A percentile compares a stretch with the other conserved stretches of the same genome.
Evolutionary conservation across 768 basidiomycete species (phyloP).

Genomic region (Hysterangium stoloniferum): DNA sequence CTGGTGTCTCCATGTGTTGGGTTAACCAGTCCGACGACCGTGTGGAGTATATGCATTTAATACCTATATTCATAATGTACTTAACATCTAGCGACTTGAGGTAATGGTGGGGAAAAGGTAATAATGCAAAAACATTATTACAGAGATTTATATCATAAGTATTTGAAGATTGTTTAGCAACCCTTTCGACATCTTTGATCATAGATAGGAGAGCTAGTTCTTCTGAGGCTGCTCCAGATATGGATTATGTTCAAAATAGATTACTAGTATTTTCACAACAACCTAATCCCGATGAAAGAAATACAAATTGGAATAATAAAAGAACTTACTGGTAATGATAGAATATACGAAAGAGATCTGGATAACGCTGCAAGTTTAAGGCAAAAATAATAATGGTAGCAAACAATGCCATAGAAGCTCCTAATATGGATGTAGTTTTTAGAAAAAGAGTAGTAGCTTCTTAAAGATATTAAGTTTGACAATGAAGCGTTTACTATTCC

Average conservation of each 20-base stretch:
- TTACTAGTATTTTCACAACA: neutral
- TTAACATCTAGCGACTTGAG: too few species aligned
- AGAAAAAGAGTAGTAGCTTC: neutral
- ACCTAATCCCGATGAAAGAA: neutral
- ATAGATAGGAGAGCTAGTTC: neutral
- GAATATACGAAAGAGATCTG: neutral
- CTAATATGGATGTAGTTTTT: neutral
- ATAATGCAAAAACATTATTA: neutral
- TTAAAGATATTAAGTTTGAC: too few species aligned
- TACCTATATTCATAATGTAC: too few species aligned
- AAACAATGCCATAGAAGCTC: neutral
- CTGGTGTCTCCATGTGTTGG: too few species aligned
- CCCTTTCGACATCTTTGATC: neutral
- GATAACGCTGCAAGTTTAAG: neutral
- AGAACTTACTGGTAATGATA: neutral
- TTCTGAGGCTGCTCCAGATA: neutral
- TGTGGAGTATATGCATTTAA: too few species aligned
- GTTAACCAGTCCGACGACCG: too few species aligned
- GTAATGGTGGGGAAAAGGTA: neutral
- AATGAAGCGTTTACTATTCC: too few species aligned
- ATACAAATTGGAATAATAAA: neutral
- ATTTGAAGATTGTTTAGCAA: neutral
- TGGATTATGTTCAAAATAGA: neutral
- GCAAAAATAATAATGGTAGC: neutral
- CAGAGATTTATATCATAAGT: neutral